Evolutionary conservation across 345 rosid genomes (phyloP), one percentile per base, ranked within the genome.

Genomic region (Eucalyptus curtisii): DNA sequence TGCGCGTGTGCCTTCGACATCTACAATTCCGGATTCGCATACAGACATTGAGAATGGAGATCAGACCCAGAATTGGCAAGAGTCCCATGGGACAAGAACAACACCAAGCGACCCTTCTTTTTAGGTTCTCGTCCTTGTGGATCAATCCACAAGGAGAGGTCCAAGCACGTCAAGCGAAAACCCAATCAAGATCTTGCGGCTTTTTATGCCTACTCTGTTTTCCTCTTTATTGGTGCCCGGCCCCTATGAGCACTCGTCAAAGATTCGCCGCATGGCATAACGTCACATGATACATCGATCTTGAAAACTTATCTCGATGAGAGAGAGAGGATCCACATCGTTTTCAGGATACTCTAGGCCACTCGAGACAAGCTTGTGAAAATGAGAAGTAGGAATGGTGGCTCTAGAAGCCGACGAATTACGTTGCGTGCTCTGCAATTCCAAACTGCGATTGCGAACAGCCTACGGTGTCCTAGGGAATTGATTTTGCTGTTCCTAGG

Each of bases 391-490:
- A 14, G 0, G 10, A n/a, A 14, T 64, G 16, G 76, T 64, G 2
- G 6, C 76, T 13, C 3, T 10, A 7, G 2, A 64, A 64, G 40
- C 37, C 2, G 11, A n/a, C 20, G 20, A 4, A 64, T 64, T 0
- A 1, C 3, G 10, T 15, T 64, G 2, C 2, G 8, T 30, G 17
- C 71, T 13, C 31, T 0, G 4, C 0, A 3, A 61, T 61, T 61
- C 2, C 1, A 0, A 4, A 20, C 5, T 1, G 25, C 2, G 0
- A 52, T 0, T 52, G 5, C 19, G 1, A n/a, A 64, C 3, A 14
- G 37, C 76, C 10, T n/a, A n/a, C 20, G 2, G 1, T 64, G 2
- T n/a, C 20, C 76, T 2, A 64, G 37, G 5, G 76, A 15, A 64
- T 64, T n/a, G 40, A 7, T 64, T 64, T 64, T n/a, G 20, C 76